Conservation (phyloP, 2,329 filamentous ascomycete species). For the Ophiostoma sp. region DNA sequence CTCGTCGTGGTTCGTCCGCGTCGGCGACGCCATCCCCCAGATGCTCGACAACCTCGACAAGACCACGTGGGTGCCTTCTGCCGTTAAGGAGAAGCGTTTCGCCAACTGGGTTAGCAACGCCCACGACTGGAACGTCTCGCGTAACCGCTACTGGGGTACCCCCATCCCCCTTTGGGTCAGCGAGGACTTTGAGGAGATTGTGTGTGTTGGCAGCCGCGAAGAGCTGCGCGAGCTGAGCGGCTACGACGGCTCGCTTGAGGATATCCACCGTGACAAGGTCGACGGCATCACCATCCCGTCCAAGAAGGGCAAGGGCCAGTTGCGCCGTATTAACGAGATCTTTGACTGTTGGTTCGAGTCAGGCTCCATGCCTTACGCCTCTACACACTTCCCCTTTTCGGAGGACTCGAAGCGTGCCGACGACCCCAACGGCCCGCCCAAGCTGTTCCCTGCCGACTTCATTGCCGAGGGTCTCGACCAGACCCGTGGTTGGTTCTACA, state of each 20-base stretch:
- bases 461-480: slow-evolving; percentile 58
- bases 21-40: slow-evolving; percentile 73
- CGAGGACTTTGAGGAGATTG: slow-evolving; percentile 77
- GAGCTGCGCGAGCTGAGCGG: slow-evolving; percentile 83
- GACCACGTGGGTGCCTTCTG: slow-evolving; percentile 85
- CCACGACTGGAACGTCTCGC: slow-evolving; percentile 89
- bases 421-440: slow-evolving; percentile 40
- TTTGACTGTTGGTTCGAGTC: slow-evolving; percentile 55
- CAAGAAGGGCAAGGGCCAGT: slow-evolving; percentile 63
- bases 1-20: slow-evolving; percentile 90
- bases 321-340: slow-evolving; percentile 56
- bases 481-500: slow-evolving; percentile 97
- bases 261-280: slow-evolving; percentile 88
- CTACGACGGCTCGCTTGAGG: slow-evolving; percentile 73
- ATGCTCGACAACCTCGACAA: slow-evolving; percentile 87
- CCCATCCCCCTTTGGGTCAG: slow-evolving; percentile 61
- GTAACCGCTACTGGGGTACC: slow-evolving; percentile 93
- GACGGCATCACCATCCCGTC: slow-evolving; percentile 93
- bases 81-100: slow-evolving; percentile 88
- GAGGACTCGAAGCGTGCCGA: slow-evolving; percentile 82
- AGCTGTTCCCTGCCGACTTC: slow-evolving; percentile 48
- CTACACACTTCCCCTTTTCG: slow-evolving; percentile 59
- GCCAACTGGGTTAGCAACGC: slow-evolving; percentile 87
- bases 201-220: slow-evolving; percentile 78
- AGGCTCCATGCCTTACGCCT: slow-evolving; percentile 49